Evolutionary conservation across 192 early-diverging fungal genomes (phyloP).

Genomic region (Entomortierella parvispora): DNA sequence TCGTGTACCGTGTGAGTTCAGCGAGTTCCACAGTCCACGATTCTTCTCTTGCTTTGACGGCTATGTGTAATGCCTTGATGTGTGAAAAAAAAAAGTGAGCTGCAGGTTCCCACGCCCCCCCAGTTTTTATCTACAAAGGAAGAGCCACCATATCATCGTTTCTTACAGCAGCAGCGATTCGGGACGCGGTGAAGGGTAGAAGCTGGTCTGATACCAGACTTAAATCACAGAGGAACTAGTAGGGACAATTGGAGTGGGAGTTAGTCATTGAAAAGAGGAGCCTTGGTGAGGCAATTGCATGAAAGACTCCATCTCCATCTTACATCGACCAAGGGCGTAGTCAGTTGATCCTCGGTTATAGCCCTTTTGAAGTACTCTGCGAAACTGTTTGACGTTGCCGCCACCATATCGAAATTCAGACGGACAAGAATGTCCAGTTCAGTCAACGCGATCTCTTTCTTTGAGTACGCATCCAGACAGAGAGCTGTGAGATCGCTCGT

Average conservation of each 20-base stretch:
- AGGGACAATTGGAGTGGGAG: background rate
- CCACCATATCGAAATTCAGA: slow-evolving; percentile 43
- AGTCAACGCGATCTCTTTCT: slow-evolving; percentile 16
- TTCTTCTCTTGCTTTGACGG: slow-evolving; percentile 13
- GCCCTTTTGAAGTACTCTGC: slow-evolving; percentile 39
- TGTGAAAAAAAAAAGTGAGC: too few species aligned
- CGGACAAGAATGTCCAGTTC: slow-evolving; percentile 27
- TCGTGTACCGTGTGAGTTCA: slow-evolving; percentile 28
- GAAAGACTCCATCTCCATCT: background rate
- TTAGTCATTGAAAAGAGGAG: background rate
- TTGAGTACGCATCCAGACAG: slow-evolving; percentile 16
- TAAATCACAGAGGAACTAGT: slow-evolving; percentile 40
- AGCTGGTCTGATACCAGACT: slow-evolving; percentile 32
- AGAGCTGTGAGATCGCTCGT: slow-evolving; percentile 15
- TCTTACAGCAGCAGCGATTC: slow-evolving; percentile 39
- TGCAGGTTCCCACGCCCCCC: too few species aligned
- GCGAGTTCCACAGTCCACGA: slow-evolving; percentile 41
- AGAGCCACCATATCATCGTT: background rate
- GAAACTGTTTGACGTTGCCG: slow-evolving; percentile 34
- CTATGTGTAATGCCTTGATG: slow-evolving; percentile 31
- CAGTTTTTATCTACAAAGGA: background rate
- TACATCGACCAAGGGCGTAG: slow-evolving; percentile 30
- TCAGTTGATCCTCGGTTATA: background rate
- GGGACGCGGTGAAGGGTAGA: slow-evolving; percentile 25
- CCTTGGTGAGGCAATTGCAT: background rate